Evolutionary conservation across 805 yeast genomes (phyloP), one percentile per base, ranked within the genome.

Genomic region (Candida chauliodis): DNA sequence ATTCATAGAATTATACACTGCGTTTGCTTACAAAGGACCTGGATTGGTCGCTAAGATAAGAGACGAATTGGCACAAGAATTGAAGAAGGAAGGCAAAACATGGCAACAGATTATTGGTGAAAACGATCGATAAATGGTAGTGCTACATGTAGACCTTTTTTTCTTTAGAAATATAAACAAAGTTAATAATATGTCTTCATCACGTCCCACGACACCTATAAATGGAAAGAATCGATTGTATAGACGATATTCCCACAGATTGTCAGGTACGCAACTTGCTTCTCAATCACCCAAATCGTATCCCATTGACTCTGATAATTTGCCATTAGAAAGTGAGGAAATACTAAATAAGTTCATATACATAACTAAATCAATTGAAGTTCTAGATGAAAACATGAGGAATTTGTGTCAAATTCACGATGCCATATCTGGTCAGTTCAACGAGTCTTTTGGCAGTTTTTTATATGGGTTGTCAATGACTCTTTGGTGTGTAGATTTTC

Each of bases 1-100:
- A n/a, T 85, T 81, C 56, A 79, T 91, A 34, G 85, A 91, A 61
- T 59, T 89, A 38, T 88, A 89, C 66, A 90, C 98, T 2, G 79
- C 95, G 1, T 86, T 86, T 59, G 96, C 95, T 0, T 91, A 87
- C 69, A 79, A 79, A 55, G 98, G 98, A 1, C 96, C 97, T 1
- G 95, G 95, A 2, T 66, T 86, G 37, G 84, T 72, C 2, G 63
- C 63, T 11, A 65, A 65, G 41, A 62, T 69, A 35, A 56, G 70
- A 49, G 70, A 66, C 46, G 72, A 69, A 42, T 54, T 69, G 43
- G 56, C 58, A 1, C 50, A 21, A 5, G 69, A 83, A 56, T 70
- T 91, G 53, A 64, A 66, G 39, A 78, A 73, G 49, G 90, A 82
- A 53, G 91, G 88, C 6, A 81, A 80, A 60, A 81, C 88, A 2